Base-by-base conservation (phyloP, 2,329 filamentous ascomycete genomes). In the Sclerotinia minor region DNA sequence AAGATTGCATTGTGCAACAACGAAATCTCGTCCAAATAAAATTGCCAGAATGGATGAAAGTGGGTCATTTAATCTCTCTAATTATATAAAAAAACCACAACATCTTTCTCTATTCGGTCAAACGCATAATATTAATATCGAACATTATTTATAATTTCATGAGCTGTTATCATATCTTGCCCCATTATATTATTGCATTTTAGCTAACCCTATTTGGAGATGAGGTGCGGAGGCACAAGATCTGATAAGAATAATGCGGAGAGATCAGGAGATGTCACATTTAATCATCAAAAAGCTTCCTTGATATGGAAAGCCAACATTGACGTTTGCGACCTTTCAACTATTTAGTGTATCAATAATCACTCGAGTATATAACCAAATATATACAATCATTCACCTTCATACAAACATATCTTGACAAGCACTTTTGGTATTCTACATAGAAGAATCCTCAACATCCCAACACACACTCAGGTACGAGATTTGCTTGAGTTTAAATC, bases 221-320 rank as follows among this genome's bases (percentile, higher is more conserved):
- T 19, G 15, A 44, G 35, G n/a, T n/a, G 54, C 54, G 29, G 52
- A 35, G 21, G 19, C 19, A 54, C n/a, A n/a, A 60, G 21, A 60
- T 60, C 44, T 60, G 44, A 60, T 60, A 50, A 50, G 59, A 63
- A 35, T 32, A 63, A 35, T 32, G 29, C 21, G 44, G 44, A 24
- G 58, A 61, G 58, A 49, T 35, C 45, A 63, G n/a, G 15, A 63
- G 8, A 63, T 63, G 45, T 63, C 45, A 52, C 59, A 47, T 50
- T 50, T 50, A 29, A 24, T 21, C 13, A 41, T 26, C n/a, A 52
- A 50, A n/a, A 26, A 21, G 17, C n/a, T 15, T 15, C 21, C 58
- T 24, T 19, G 24, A 49, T 49, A 49, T 32, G 7, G 17, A 38
- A 38, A 17, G 21, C 9, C 11, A 50, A 8, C n/a, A 19, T 50